Evolutionary conservation across 148 eudicot species (phyloP), one percentile per base, ranked within the genome.

Genomic region (Arctostaphylos glauca): DNA sequence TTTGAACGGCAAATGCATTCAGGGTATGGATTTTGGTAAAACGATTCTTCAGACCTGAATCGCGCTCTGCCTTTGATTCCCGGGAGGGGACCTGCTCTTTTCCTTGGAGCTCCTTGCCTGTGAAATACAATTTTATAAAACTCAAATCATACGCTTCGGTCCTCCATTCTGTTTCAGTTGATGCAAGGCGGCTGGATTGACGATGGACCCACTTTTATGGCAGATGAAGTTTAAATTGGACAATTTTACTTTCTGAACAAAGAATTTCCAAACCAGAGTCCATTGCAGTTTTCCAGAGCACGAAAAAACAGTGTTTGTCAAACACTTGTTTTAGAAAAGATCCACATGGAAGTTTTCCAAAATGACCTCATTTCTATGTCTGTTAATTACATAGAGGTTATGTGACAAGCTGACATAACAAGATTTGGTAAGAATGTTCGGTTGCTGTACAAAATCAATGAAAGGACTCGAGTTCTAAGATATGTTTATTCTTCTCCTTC

Each of bases 71-170:
- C 97, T 87, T 88, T 95, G 77, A 95, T 86, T 68, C 98, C 97
- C 5, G 87, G 81, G 47, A 95, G 95, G 21, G 97, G 87, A 9
- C 93, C 93, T 14, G 46, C 85, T 85, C 98, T 87, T 86, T 87
- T 90, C 85, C 98, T 90, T n/a, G 97, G 97, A 78, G 90, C 90
- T 38, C 98, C 98, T 87, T 87, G 89, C 89, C 98, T 95, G 90
- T 21, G 82, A 60, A 56, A 23, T 9, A 18, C 23, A 73, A 23
- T 25, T 46, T 58, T 7, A 31, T 77, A 5, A 54, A 54, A 54
- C 8, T 14, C 38, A 31, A 19, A 76, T 23, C 58, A 49, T 21
- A 75, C 19, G 25, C 59, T n/a, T 31, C 14, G 2, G 55, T n/a
- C 44, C 60, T 50, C 25, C 18, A 19, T 15, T 3, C 44, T 76